Evolutionary conservation across 176 grass and related monocot species (phyloP).

Genomic region (Coix lacrymajobi): DNA sequence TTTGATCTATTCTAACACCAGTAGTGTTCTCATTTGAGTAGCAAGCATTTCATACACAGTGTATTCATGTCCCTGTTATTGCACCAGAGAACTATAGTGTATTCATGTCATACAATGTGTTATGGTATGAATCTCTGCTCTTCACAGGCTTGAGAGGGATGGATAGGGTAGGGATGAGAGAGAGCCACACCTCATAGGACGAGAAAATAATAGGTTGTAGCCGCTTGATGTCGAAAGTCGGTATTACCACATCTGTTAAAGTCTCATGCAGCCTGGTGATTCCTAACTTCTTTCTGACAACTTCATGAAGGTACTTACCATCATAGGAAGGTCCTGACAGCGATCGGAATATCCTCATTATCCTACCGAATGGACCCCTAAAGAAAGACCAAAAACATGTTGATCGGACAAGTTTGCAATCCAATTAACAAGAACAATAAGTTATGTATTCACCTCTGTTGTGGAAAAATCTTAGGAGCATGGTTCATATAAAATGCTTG

Average conservation of each 20-base stretch:
- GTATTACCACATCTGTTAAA: constrained; percentile 78
- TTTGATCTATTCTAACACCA: background rate
- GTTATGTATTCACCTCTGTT: constrained; percentile 41
- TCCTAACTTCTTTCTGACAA: constrained; percentile 66
- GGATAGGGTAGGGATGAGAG: too few relatives aligned
- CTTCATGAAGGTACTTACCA: constrained; percentile 79
- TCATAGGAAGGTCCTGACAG: constrained; percentile 69
- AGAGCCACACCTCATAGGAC: constrained; percentile 45
- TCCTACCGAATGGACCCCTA: constrained; percentile 55
- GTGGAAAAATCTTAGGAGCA: constrained; percentile 68
- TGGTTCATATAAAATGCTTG: constrained; percentile 65
- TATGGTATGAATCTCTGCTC: background rate
- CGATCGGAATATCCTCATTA: constrained; percentile 49
- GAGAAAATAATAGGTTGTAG: constrained; percentile 85
- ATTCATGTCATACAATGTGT: background rate
- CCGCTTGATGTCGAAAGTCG: constrained; percentile 80
- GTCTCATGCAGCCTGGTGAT: constrained; percentile 58
- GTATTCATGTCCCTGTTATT: background rate
- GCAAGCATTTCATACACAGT: background rate
- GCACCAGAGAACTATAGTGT: background rate
- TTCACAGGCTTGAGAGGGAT: background rate
- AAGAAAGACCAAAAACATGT: constrained; percentile 17
- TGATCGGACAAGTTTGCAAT: background rate
- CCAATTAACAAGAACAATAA: constrained; percentile 11
- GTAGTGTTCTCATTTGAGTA: background rate